Base-by-base conservation (phyloP, 768 basidiomycete genomes). In the Tylopilus intermedius region DNA sequence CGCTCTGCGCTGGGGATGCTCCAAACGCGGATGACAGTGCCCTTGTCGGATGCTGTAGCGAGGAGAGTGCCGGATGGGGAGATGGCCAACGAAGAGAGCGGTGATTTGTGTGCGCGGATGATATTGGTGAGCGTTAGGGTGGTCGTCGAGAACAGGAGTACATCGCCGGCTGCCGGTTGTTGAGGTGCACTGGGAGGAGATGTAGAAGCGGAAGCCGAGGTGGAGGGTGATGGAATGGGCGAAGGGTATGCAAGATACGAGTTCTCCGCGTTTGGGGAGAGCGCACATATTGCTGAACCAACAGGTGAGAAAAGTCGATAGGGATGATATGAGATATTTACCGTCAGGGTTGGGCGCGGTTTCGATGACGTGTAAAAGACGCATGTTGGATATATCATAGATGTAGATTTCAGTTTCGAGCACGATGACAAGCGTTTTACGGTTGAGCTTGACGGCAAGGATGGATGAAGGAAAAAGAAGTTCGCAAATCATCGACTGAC, bases 311-410 rank as follows among this genome's bases (percentile, higher is more conserved):
- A 37, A 41, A 47, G 21, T 42, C 24, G 8, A n/a, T 33, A 45
- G 5, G 47, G 9, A 45, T 2, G 41, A 7, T 35, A 46, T 7
- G 10, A 24, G 51, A 46, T 33, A 32, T 71, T 59, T 70, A 92
- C 94, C 94, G 65, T 96, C 88, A 2, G 95, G 93, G 67, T 99
- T 99, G 0, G 91, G 83, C 8, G 90, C 86, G 0, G 96, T 98
- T 74, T 99, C 96, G 42, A 98, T 94, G 38, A 97, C 95, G 69
- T 98, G 95, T 37, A 96, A 72, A 26, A 99, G 79, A 52, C 94
- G 86, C 96, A 99, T 98, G 60, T 97, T 99, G 45, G 88, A 90
- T 63, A 98, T 98, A 67, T 99, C 96, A 66, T 98, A 98, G 46
- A 97, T 93, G 74, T 99, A 99, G 43, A 99, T 97, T 70, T 97